These are phyloP conservation scores for Colletotrichum lini DNA, from an alignment of 2,329 filamentous ascomycete species.

Conservation along the genomic window DNA sequence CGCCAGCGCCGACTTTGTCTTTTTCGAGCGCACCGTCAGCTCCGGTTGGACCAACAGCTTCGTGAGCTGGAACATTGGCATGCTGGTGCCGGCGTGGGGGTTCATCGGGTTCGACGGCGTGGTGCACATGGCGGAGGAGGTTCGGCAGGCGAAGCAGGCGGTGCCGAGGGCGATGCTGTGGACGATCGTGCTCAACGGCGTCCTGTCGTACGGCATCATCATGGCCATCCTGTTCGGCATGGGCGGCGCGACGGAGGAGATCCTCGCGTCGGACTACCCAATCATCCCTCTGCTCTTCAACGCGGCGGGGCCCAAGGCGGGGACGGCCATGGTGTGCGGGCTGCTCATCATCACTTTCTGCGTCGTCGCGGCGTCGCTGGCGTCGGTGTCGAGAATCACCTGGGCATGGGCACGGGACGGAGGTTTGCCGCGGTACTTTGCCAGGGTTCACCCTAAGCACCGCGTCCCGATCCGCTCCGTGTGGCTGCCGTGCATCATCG, in stretches of 20 bases:
- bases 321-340: slow-evolving; percentile 37
- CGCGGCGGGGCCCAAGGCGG: slow-evolving; percentile 24
- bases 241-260: slow-evolving; percentile 35
- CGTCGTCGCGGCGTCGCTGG: slow-evolving; percentile 54
- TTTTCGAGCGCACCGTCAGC: slow-evolving; percentile 36
- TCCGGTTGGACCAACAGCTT: slow-evolving; percentile 41
- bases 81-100: slow-evolving; percentile 39
- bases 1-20: slow-evolving; percentile 36
- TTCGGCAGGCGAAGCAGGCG: slow-evolving; percentile 37
- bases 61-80: slow-evolving; percentile 42
- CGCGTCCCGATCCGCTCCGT: slow-evolving; percentile 34
- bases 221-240: slow-evolving; percentile 37
- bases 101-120: slow-evolving; percentile 40
- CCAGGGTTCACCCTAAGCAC: slow-evolving; percentile 34
- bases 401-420: slow-evolving; percentile 40
- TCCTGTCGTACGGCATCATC: slow-evolving; percentile 50
- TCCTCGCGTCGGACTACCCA: slow-evolving; percentile 33
- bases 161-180: slow-evolving; percentile 42
- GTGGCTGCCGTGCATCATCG: slow-evolving; percentile 38
- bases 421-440: slow-evolving; percentile 37
- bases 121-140: slow-evolving; percentile 44
- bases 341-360: slow-evolving; percentile 39
- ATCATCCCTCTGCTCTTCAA: slow-evolving; percentile 38
- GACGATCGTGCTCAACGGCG: slow-evolving; percentile 50
- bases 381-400: slow-evolving; percentile 45